These are phyloP conservation scores for Aureobasidium sp. DNA, from an alignment of 2,329 filamentous ascomycete species.

Conservation along the genomic window DNA sequence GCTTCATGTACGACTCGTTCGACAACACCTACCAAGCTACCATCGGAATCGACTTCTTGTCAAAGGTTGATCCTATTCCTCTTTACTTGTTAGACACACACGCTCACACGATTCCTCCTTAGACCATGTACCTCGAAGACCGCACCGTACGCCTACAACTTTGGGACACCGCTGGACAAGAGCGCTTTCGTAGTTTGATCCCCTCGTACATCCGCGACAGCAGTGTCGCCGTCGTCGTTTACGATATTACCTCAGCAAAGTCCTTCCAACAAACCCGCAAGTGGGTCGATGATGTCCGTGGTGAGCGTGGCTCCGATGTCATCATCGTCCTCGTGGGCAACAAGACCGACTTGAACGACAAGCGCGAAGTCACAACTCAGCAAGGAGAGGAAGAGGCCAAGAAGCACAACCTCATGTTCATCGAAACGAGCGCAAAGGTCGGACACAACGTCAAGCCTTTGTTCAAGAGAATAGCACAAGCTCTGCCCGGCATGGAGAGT, in stretches of 20 bases:
- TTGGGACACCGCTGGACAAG: slow-evolving; percentile 97
- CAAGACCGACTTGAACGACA: slow-evolving; percentile 98
- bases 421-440: slow-evolving; percentile 96
- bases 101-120: slow-evolving; percentile 1
- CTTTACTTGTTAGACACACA: background rate
- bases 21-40: slow-evolving; percentile 99
- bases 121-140: slow-evolving; percentile 99
- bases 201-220: slow-evolving; percentile 98
- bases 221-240: slow-evolving; percentile 95
- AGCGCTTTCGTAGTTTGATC: slow-evolving; percentile 93
- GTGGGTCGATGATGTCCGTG: slow-evolving; percentile 98
- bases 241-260: slow-evolving; percentile 94
- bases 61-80: slow-evolving; percentile 62
- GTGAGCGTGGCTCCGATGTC: slow-evolving; percentile 94
- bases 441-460: slow-evolving; percentile 97
- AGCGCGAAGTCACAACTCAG: slow-evolving; percentile 90
- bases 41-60: slow-evolving; percentile 98
- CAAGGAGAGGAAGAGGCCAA: slow-evolving; percentile 98
- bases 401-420: slow-evolving; percentile 97
- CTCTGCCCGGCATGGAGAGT: slow-evolving; percentile 94
- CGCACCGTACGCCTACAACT: slow-evolving; percentile 93
- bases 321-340: slow-evolving; percentile 98
- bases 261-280: slow-evolving; percentile 98
- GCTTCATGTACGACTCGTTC: slow-evolving; percentile 99
- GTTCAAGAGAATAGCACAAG: slow-evolving; percentile 97